phyloP scores from a whole-genome alignment of 805 yeast species.

The Diddensiella caesifluorescens region DNA sequence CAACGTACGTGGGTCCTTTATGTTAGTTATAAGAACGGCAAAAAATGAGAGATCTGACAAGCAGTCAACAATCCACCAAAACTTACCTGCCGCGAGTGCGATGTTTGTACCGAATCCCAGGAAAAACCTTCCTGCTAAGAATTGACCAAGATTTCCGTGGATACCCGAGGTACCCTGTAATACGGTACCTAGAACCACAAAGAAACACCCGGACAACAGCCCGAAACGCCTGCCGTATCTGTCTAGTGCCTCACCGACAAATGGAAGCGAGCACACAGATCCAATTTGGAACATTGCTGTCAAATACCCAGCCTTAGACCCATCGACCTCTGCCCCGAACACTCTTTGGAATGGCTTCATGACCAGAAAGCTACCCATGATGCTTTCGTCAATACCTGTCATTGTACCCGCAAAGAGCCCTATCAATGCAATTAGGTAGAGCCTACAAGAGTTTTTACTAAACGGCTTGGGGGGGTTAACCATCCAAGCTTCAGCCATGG shows the following conservation, averaged over 20 bases:
- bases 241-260: slow-evolving; percentile 14
- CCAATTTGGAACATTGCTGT: slow-evolving; percentile 17
- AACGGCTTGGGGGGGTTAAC: slow-evolving; percentile 7
- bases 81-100: slow-evolving; percentile 13
- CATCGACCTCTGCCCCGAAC: slow-evolving; percentile 14
- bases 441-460: slow-evolving; percentile 2
- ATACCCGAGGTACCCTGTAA: slow-evolving; percentile 11
- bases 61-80: too few species aligned
- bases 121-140: slow-evolving; percentile 15
- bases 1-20: slow-evolving; percentile 14
- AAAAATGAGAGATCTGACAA: not conserved
- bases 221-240: slow-evolving; percentile 14
- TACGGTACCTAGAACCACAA: slow-evolving; percentile 13
- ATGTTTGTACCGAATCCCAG: slow-evolving; percentile 15
- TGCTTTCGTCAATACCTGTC: slow-evolving; percentile 14
- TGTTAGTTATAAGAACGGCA: not conserved
- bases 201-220: slow-evolving; percentile 9
- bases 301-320: slow-evolving; percentile 13
- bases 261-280: slow-evolving; percentile 12
- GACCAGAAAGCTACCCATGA: slow-evolving; percentile 13
- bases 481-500: slow-evolving; percentile 7
- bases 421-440: slow-evolving; percentile 3
- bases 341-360: slow-evolving; percentile 8
- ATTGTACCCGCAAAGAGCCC: slow-evolving; percentile 8
- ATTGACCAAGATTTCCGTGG: slow-evolving; percentile 5